These are phyloP conservation scores for Chrysanthemum lavandulifolium DNA, from an alignment of 129 eudicot genomes.

Conservation along the genomic window DNA sequence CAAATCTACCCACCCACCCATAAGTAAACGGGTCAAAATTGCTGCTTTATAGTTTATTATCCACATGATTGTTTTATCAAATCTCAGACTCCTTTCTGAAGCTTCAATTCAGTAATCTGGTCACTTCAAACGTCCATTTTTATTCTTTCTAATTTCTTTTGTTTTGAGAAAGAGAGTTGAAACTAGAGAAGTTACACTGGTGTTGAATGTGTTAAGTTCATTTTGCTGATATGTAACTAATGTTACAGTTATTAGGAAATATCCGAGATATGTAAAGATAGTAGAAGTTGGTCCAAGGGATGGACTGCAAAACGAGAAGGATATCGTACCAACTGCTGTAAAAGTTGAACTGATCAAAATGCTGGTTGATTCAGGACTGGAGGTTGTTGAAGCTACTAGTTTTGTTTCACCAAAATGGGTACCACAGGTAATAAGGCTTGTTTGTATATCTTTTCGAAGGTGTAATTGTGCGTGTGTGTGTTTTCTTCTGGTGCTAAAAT, in stretches of 20 bases:
- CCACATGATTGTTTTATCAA: no score
- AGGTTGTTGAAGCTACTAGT: slow-evolving; percentile 89
- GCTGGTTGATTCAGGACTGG: slow-evolving; percentile 79
- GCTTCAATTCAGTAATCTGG: no score
- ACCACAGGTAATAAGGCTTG: slow-evolving; percentile 63
- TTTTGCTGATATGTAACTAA: slow-evolving; percentile 3
- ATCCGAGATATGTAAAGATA: slow-evolving; percentile 65
- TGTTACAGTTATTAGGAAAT: slow-evolving; percentile 50
- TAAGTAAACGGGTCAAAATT: no score
- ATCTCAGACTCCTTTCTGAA: no score
- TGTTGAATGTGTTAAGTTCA: background rate
- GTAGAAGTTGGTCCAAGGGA: slow-evolving; percentile 97
- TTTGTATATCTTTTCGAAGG: background rate
- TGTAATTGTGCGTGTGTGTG: no score
- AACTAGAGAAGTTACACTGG: background rate
- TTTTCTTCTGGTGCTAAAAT: no score
- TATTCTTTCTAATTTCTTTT: no score
- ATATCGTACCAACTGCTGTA: slow-evolving; percentile 70
- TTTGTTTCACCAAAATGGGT: slow-evolving; percentile 98
- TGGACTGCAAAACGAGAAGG: slow-evolving; percentile 86
- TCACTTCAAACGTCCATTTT: no score
- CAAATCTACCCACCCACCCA: no score
- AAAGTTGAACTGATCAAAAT: slow-evolving; percentile 76
- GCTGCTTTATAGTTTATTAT: no score
- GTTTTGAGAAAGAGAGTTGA: background rate